phyloP scores from a whole-genome alignment of 169 alveolate species.

The Babesia divergens region DNA sequence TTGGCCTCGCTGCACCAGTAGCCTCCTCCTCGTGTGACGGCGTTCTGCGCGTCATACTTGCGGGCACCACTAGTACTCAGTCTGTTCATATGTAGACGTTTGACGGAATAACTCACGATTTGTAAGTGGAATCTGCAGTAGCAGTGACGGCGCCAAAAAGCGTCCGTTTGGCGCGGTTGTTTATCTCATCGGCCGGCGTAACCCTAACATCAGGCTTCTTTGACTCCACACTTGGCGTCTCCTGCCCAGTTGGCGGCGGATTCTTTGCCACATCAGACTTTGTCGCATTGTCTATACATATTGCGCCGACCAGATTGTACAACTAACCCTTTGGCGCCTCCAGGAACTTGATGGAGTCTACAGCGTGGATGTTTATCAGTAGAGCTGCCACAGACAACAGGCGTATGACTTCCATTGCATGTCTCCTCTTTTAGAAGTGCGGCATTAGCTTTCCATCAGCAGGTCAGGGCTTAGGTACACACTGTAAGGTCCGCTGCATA shows the following conservation, averaged over 20 bases:
- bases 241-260: not conserved
- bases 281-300: not conserved
- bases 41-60: conserved; percentile 76
- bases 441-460: too few relatives aligned
- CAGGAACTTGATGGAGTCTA: conserved; percentile 40
- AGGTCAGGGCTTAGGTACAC: too few relatives aligned
- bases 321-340: conserved; percentile 55
- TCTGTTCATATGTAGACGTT: not conserved
- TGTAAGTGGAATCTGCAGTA: conserved; percentile 58
- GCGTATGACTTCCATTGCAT: too few relatives aligned
- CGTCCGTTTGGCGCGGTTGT: conserved; percentile 5
- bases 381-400: not conserved
- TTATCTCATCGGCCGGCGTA: conserved; percentile 4
- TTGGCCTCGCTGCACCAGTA: conserved; percentile 78
- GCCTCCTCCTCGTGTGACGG: conserved; percentile 73
- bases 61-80: conserved; percentile 70
- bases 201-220: not conserved
- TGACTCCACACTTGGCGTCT: too few relatives aligned
- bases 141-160: conserved; percentile 53
- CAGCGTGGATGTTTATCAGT: not conserved
- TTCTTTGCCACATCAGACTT: not conserved
- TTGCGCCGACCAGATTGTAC: too few relatives aligned
- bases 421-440: too few relatives aligned
- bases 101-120: conserved; percentile 31
- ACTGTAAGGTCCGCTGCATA: too few relatives aligned